Conservation (phyloP, 768 basidiomycete genomes). For the Lactifluus volemus region DNA sequence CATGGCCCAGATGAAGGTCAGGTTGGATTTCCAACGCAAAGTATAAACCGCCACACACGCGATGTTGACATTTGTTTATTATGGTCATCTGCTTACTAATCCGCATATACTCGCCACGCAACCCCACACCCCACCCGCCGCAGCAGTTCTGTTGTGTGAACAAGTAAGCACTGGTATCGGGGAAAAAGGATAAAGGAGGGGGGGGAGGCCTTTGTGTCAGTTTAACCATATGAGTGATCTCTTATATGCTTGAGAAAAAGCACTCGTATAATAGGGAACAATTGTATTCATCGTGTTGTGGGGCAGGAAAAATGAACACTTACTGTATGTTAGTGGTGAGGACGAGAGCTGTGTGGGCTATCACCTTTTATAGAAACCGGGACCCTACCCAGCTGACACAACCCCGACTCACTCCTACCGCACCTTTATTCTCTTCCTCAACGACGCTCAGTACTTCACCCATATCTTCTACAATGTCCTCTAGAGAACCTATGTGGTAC, state of each 20-base stretch:
- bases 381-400: slow-evolving; percentile 4
- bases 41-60: slow-evolving; percentile 8
- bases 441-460: slow-evolving; percentile 2
- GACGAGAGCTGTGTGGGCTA: too few relatives aligned
- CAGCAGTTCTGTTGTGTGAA: not conserved
- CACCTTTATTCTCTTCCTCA: slow-evolving; percentile 17
- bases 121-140: too few relatives aligned
- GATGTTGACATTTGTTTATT: slow-evolving; percentile 18
- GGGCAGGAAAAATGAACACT: not conserved
- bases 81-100: not conserved
- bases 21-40: not conserved
- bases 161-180: not conserved
- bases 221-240: slow-evolving; percentile 1
- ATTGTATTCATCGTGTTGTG: slow-evolving; percentile 37
- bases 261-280: slow-evolving; percentile 54
- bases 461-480: slow-evolving; percentile 41
- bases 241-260: not conserved
- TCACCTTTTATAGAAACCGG: slow-evolving; percentile 4
- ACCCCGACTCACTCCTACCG: not conserved
- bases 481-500: slow-evolving; percentile 68
- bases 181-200: not conserved
- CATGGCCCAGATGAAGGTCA: slow-evolving; percentile 4
- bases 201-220: not conserved
- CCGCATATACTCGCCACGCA: too few relatives aligned
- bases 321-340: not conserved